Evolutionary conservation across 1,284 basidiomycete genomes (phyloP).

Genomic region (Trichosporon ovoides): DNA sequence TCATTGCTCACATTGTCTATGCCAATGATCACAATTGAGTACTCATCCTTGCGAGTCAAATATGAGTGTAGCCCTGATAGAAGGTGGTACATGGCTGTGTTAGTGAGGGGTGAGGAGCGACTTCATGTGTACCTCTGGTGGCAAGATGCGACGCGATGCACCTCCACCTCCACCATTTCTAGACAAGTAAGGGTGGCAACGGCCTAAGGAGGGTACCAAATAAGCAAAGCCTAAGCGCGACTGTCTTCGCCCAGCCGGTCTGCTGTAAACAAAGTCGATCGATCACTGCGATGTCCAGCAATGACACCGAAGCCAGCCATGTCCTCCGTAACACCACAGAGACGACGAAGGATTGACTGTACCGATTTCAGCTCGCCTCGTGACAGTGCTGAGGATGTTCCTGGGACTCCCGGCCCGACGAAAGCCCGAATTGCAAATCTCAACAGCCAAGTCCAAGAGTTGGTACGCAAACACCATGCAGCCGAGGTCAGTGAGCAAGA

Average conservation of each 20-base stretch:
- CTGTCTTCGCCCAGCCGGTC: neutral
- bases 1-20: conserved; percentile 48
- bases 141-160: neutral
- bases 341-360: neutral
- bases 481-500: conserved; percentile 23
- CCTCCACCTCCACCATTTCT: conserved; percentile 2
- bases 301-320: neutral
- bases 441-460: conserved; percentile 32
- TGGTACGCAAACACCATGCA: conserved; percentile 34
- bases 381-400: conserved; percentile 7
- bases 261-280: neutral
- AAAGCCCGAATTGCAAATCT: conserved; percentile 34
- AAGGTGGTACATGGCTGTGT: conserved; percentile 68
- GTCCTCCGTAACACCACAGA: neutral
- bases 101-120: neutral
- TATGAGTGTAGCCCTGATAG: conserved; percentile 83
- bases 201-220: neutral
- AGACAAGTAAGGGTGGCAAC: neutral
- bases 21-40: conserved; percentile 86
- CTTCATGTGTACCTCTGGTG: neutral
- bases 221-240: neutral
- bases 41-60: conserved; percentile 86
- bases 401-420: conserved; percentile 35
- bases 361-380: neutral
- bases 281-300: neutral